Evolutionary conservation across 768 basidiomycete genomes (phyloP).

Genomic region (Roridomyces roridus): DNA sequence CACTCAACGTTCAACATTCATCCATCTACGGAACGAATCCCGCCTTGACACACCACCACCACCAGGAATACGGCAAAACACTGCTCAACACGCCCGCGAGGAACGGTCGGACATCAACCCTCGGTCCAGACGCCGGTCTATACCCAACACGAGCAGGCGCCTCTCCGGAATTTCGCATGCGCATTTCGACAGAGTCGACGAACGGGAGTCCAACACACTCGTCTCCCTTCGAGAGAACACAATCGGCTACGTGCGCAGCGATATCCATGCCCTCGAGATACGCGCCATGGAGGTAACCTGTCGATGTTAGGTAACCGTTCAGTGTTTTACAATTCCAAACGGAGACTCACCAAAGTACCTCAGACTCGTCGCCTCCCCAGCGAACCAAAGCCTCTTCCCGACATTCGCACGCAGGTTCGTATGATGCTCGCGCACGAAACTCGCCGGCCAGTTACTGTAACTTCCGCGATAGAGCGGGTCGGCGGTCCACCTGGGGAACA

Average conservation of each 20-base stretch:
- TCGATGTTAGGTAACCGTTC: too few species aligned
- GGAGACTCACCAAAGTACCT: slow-evolving; percentile 59
- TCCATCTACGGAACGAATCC: too few species aligned
- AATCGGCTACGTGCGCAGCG: not conserved
- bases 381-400: slow-evolving; percentile 58
- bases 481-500: slow-evolving; percentile 58
- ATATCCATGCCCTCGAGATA: slow-evolving; percentile 1
- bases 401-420: slow-evolving; percentile 63
- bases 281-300: slow-evolving; percentile 5
- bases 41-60: too few species aligned
- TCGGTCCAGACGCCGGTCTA: too few species aligned
- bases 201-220: not conserved
- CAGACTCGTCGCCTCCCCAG: slow-evolving; percentile 65
- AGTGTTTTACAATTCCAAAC: too few species aligned
- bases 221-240: not conserved
- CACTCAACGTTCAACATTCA: too few species aligned
- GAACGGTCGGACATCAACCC: too few species aligned
- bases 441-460: slow-evolving; percentile 75
- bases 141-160: too few species aligned
- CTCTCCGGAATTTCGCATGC: too few species aligned
- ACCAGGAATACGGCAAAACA: too few species aligned
- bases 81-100: too few species aligned
- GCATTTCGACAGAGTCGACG: not conserved
- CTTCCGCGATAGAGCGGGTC: slow-evolving; percentile 64
- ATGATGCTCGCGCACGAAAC: slow-evolving; percentile 59